Evolutionary conservation across 129 eudicot genomes (phyloP).

Genomic region (Erigeron canadensis): DNA sequence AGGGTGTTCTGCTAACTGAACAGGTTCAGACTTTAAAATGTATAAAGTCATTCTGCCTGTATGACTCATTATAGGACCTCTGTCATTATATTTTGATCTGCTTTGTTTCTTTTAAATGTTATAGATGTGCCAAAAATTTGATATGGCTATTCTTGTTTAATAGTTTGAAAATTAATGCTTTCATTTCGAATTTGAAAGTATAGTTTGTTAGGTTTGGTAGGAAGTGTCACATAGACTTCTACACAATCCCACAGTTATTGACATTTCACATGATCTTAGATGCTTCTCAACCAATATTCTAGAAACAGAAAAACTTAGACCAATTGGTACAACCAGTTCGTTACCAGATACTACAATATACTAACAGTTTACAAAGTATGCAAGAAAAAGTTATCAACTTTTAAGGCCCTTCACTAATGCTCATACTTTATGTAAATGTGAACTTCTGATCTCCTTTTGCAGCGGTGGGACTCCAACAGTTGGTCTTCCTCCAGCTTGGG

Average conservation of each 20-base stretch:
- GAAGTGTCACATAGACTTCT: too few species aligned
- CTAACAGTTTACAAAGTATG: background rate
- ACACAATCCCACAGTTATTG: too few species aligned
- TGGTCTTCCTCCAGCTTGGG: conserved; percentile 87
- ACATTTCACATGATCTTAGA: too few species aligned
- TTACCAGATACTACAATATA: too few species aligned
- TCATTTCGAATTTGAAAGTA: too few species aligned
- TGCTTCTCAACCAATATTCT: too few species aligned
- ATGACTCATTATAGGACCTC: background rate
- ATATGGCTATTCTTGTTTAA: background rate
- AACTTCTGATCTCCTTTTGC: conserved; percentile 22
- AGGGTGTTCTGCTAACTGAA: too few species aligned
- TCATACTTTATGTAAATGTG: background rate
- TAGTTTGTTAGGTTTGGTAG: too few species aligned
- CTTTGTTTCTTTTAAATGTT: background rate
- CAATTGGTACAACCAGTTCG: too few species aligned
- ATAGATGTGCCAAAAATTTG: background rate
- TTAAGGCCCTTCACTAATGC: background rate
- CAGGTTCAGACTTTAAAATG: background rate
- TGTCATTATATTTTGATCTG: background rate
- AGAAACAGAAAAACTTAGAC: too few species aligned
- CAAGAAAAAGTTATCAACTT: background rate
- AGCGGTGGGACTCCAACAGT: conserved; percentile 56
- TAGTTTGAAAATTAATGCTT: too few species aligned
- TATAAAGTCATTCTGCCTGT: background rate